phyloP scores from a whole-genome alignment of 2,329 filamentous ascomycete genomes.

The Aspergillus jensenii region DNA sequence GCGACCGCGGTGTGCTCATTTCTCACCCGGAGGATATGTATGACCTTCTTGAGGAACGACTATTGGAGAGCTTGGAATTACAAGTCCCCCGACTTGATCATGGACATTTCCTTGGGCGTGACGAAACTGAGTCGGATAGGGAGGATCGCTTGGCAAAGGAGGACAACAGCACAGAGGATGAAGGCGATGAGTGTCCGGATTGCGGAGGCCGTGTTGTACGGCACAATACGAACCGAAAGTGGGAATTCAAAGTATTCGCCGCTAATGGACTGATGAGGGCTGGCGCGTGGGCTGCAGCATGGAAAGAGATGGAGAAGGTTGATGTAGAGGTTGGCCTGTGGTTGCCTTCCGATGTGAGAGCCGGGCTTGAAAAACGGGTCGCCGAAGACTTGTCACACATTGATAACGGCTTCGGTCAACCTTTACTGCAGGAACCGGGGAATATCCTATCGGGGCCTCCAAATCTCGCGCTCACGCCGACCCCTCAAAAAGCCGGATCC shows the following conservation, averaged over 20 bases:
- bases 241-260: slow-evolving; percentile 79
- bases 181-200: slow-evolving; percentile 49
- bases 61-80: slow-evolving; percentile 61
- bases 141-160: slow-evolving; percentile 28
- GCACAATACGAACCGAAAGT: slow-evolving; percentile 53
- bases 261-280: slow-evolving; percentile 92
- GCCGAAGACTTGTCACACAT: slow-evolving; percentile 37
- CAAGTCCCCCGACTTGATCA: slow-evolving; percentile 56
- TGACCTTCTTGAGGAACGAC: slow-evolving; percentile 61
- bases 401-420: slow-evolving; percentile 14
- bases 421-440: slow-evolving; percentile 14
- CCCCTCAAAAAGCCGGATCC: background rate
- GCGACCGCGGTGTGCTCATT: slow-evolving; percentile 60
- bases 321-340: slow-evolving; percentile 86
- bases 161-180: slow-evolving; percentile 38
- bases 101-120: slow-evolving; percentile 55
- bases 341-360: slow-evolving; percentile 54
- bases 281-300: slow-evolving; percentile 88
- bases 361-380: slow-evolving; percentile 48
- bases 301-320: slow-evolving; percentile 98
- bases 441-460: slow-evolving; percentile 16
- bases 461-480: background rate
- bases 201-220: slow-evolving; percentile 51
- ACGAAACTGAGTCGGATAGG: slow-evolving; percentile 28
- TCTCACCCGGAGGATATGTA: slow-evolving; percentile 63